Evolutionary conservation across 139 green algal genomes (phyloP).

Genomic region (Desmodesmus armatus): DNA sequence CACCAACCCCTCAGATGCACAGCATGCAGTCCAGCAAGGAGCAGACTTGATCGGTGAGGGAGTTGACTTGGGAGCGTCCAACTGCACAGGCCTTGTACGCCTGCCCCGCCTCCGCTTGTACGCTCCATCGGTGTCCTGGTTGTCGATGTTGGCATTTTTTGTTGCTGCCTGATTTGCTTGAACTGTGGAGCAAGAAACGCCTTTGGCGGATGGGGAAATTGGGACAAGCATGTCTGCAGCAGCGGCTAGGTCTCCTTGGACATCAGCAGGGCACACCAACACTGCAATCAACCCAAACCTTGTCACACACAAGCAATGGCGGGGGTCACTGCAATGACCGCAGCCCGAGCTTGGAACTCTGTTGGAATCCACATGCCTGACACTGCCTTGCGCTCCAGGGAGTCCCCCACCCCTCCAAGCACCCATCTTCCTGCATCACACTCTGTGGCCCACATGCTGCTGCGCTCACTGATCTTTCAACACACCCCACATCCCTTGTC

Average conservation of each 20-base stretch:
- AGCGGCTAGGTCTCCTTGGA: no score
- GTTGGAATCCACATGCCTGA: not conserved
- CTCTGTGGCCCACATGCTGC: not conserved
- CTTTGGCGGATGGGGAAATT: not conserved
- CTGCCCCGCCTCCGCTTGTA: not conserved
- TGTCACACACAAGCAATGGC: no score
- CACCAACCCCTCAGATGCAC: conserved; percentile 74
- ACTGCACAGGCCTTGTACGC: no score
- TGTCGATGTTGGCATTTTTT: not conserved
- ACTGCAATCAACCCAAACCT: no score
- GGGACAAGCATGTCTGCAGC: not conserved
- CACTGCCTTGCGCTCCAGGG: not conserved
- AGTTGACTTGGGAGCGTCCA: not conserved
- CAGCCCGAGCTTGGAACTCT: not conserved
- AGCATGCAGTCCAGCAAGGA: conserved; percentile 63
- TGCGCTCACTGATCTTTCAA: not conserved
- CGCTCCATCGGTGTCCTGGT: not conserved
- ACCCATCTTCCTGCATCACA: not conserved
- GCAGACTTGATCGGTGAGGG: conserved; percentile 67
- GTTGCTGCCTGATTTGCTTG: not conserved
- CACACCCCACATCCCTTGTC: not conserved
- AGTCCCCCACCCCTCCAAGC: not conserved
- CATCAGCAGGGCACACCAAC: no score
- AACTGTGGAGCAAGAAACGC: not conserved
- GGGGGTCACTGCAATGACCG: not conserved